phyloP scores from a whole-genome alignment of 345 rosid genomes.

The Dovyalis caffra region DNA sequence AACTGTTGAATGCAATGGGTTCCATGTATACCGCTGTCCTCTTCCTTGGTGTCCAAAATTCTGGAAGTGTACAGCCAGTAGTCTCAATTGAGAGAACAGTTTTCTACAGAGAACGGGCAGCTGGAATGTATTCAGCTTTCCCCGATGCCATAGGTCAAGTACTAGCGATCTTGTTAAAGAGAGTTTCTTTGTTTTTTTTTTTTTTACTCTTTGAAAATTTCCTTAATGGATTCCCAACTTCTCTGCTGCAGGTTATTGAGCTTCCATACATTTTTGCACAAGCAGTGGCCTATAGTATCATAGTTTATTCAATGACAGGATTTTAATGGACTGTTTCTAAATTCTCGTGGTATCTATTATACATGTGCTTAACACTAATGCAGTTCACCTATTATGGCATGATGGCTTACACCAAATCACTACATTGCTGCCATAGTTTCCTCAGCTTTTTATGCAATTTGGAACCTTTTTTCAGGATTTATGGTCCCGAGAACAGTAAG shows the following conservation, averaged over 20 bases:
- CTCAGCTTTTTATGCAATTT: conserved; percentile 43
- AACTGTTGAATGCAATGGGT: conserved; percentile 66
- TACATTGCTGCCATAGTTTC: conserved; percentile 54
- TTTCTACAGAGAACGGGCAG: too few relatives aligned
- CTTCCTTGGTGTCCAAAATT: conserved; percentile 67
- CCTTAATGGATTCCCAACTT: neutral
- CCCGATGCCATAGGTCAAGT: conserved; percentile 67
- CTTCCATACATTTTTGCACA: conserved; percentile 53
- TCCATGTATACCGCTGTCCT: conserved; percentile 71
- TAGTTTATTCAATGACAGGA: conserved; percentile 63
- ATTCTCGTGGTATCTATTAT: conserved; percentile 65
- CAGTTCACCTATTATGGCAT: conserved; percentile 70
- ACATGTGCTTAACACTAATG: conserved; percentile 48
- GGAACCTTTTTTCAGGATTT: conserved; percentile 70
- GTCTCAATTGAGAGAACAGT: conserved; percentile 66
- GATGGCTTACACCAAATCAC: conserved; percentile 73
- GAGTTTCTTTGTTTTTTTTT: too few relatives aligned
- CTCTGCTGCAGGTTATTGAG: conserved; percentile 48
- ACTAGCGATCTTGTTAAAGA: neutral
- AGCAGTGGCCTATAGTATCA: conserved; percentile 39
- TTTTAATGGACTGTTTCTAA: conserved; percentile 54
- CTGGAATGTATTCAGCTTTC: too few relatives aligned
- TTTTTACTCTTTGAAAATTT: neutral
- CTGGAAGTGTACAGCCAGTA: conserved; percentile 53
- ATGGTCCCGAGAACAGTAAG: conserved; percentile 59